Base-by-base conservation (phyloP, 1,284 basidiomycete species). In the Tremellales sp. region DNA sequence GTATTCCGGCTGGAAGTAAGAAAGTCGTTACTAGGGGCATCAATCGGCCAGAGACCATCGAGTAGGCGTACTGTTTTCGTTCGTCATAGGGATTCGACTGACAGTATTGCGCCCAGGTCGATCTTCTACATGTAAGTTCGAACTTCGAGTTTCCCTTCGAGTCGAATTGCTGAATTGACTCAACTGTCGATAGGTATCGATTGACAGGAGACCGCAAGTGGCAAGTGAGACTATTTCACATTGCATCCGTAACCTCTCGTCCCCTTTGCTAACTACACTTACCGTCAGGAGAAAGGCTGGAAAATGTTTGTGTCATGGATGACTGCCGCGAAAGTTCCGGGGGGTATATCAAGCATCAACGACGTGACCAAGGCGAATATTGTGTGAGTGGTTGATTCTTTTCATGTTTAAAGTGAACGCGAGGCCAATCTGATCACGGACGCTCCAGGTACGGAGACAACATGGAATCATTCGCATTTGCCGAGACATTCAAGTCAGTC, bases 251-350 rank as follows among this genome's bases (percentile, higher is more conserved):
- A n/a, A n/a, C n/a, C n/a, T n/a, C n/a, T n/a, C n/a, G n/a, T n/a
- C n/a, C n/a, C n/a, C n/a, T n/a, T n/a, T n/a, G n/a, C n/a, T n/a
- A n/a, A n/a, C n/a, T n/a, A n/a, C n/a, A n/a, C n/a, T n/a, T n/a
- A n/a, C n/a, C n/a, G n/a, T n/a, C n/a, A n/a, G n/a, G 78, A 79
- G 46, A 69, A 74, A 32, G 79, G 78, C 3, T 81, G 79, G 79
- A 72, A 75, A 53, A 80, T 80, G 79, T 81, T 80, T 47, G 70
- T 72, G 5, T 71, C 70, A 8, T 80, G 78, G 78, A 73, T 77
- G 45, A 68, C 71, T n/a, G 50, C 56, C n/a, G 57, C 63, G 18
- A 70, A 61, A 45, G 70, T 70, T 10, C 61, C 61, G 1, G 65
- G 57, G 4, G 76, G 75, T 1, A 69, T 77, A 41, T 66, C 73